These are phyloP conservation scores for Penicillium oxalicum DNA, from an alignment of 2,329 filamentous ascomycete genomes.

Conservation along the genomic window DNA sequence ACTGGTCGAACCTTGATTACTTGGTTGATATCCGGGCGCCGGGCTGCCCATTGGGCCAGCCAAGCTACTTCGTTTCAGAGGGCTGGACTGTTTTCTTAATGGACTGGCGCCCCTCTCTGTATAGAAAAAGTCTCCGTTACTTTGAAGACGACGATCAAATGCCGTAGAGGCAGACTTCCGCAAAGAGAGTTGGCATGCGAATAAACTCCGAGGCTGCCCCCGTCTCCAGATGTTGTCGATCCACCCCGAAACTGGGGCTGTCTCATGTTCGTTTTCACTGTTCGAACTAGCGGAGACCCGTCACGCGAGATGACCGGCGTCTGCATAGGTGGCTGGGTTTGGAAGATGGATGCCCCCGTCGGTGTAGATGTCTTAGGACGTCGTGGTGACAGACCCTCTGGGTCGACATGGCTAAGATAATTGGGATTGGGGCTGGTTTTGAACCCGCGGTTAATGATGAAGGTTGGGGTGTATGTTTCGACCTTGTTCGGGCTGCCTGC, in stretches of 20 bases:
- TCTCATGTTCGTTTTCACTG: constrained; percentile 43
- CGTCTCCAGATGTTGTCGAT: constrained; percentile 48
- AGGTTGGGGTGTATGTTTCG: constrained; percentile 57
- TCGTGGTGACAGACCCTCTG: constrained; percentile 47
- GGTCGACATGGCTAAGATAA: constrained; percentile 66
- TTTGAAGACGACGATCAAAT: constrained; percentile 37
- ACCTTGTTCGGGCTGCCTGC: constrained; percentile 49
- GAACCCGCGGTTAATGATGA: constrained; percentile 68
- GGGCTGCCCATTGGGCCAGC: constrained; percentile 30
- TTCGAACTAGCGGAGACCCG: constrained; percentile 40
- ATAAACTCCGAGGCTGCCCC: constrained; percentile 74
- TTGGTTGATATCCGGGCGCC: constrained; percentile 26
- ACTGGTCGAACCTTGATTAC: constrained; percentile 18
- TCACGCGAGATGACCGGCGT: constrained; percentile 45
- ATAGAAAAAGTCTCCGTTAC: constrained; percentile 33
- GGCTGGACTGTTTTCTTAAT: constrained; percentile 36
- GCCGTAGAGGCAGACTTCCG: constrained; percentile 67
- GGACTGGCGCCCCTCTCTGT: constrained; percentile 34
- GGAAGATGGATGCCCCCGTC: constrained; percentile 32
- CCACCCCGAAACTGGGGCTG: constrained; percentile 50
- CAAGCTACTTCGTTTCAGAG: constrained; percentile 40
- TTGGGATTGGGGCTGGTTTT: constrained; percentile 76
- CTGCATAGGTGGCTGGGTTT: constrained; percentile 25
- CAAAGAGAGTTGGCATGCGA: constrained; percentile 72
- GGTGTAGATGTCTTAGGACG: constrained; percentile 41